Percentiles rank a stretch among this genome's conserved stretches.
Evolutionary conservation across 192 early-diverging fungal species (phyloP).

Genomic region (Dispira parvispora): DNA sequence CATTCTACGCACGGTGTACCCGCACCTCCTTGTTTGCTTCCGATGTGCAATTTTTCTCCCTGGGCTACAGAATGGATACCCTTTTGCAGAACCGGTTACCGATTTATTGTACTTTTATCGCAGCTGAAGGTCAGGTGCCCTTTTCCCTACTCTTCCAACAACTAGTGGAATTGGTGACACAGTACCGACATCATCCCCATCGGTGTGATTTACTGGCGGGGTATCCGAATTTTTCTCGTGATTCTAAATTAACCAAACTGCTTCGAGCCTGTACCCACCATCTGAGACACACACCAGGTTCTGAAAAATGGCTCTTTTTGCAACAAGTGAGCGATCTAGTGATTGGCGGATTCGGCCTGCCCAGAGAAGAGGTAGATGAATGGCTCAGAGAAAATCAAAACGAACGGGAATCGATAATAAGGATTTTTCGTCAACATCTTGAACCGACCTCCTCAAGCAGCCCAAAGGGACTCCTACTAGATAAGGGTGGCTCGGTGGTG

Average conservation of each 20-base stretch:
- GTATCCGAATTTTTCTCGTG: not conserved
- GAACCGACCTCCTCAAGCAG: too few relatives aligned
- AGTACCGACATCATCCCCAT: not conserved
- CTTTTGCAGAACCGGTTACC: constrained; percentile 1
- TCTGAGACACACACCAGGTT: too few relatives aligned
- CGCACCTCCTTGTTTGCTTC: too few relatives aligned
- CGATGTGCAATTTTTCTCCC: not conserved
- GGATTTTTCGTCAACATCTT: too few relatives aligned
- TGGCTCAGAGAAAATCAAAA: too few relatives aligned
- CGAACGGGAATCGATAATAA: too few relatives aligned
- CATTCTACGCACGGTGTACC: constrained; percentile 39
- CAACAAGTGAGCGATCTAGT: too few relatives aligned
- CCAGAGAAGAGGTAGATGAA: too few relatives aligned
- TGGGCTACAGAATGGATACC: not conserved
- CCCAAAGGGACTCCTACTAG: too few relatives aligned
- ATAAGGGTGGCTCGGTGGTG: too few relatives aligned
- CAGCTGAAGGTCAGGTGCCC: not conserved
- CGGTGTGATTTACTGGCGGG: not conserved
- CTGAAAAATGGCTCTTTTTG: too few relatives aligned
- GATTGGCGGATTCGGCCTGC: too few relatives aligned
- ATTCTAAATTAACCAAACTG: not conserved
- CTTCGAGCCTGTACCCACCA: not conserved
- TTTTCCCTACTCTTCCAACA: not conserved
- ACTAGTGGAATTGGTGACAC: not conserved
- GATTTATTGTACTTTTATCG: not conserved